These are phyloP conservation scores for Tilletia setariae DNA, from an alignment of 1,284 basidiomycete species.

Conservation along the genomic window DNA sequence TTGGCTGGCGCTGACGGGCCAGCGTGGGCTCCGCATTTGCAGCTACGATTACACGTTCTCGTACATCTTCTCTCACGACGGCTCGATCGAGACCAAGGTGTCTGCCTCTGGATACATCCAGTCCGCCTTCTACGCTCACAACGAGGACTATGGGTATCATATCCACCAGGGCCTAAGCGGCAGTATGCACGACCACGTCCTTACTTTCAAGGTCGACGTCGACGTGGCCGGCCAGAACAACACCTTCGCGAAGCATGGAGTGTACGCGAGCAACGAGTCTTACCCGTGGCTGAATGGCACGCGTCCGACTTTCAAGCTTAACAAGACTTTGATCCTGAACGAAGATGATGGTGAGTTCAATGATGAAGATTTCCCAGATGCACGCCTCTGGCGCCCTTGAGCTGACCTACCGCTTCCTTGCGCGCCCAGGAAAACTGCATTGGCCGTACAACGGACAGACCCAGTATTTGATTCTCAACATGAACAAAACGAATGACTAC, in stretches of 20 bases:
- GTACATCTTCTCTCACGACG: constrained; percentile 67
- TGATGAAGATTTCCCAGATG: no score
- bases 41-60: constrained; percentile 60
- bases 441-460: constrained; percentile 62
- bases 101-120: constrained; percentile 69
- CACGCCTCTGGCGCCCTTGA: no score
- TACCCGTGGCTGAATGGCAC: constrained; percentile 45
- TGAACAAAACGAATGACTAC: constrained; percentile 59
- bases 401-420: no score
- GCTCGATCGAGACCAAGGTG: constrained; percentile 64
- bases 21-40: background rate
- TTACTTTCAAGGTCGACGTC: constrained; percentile 62
- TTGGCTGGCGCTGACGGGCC: no score
- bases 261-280: constrained; percentile 35
- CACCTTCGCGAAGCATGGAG: constrained; percentile 60
- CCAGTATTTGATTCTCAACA: constrained; percentile 64
- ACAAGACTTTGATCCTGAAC: constrained; percentile 59
- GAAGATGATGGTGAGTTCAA: constrained; percentile 61
- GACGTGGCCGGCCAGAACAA: constrained; percentile 64
- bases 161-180: constrained; percentile 62
- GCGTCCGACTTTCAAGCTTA: constrained; percentile 51
- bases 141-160: constrained; percentile 61
- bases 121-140: constrained; percentile 62
- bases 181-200: constrained; percentile 55
- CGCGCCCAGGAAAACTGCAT: constrained; percentile 34